phyloP scores from a whole-genome alignment of 2,329 filamentous ascomycete species.

The Metarhizium sp. region DNA sequence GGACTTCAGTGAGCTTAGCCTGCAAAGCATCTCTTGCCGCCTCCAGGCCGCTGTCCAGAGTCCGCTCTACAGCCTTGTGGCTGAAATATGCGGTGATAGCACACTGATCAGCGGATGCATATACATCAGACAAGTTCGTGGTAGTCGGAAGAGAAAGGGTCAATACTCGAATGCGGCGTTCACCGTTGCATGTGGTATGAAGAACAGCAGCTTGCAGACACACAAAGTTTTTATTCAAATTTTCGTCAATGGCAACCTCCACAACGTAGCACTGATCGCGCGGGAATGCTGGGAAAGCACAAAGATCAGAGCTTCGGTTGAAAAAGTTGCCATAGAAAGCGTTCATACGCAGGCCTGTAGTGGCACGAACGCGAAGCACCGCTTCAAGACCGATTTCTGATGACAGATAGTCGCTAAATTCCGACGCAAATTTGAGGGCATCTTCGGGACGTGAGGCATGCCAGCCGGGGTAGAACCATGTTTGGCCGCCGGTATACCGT shows the following conservation, averaged over 20 bases:
- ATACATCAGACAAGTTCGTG: conserved; percentile 79
- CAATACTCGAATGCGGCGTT: conserved; percentile 88
- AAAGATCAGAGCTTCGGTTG: conserved; percentile 94
- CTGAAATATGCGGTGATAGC: conserved; percentile 92
- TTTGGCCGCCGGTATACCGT: conserved; percentile 92
- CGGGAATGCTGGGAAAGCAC: conserved; percentile 95
- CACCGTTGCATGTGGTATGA: conserved; percentile 95
- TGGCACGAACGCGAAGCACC: conserved; percentile 88
- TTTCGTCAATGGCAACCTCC: conserved; percentile 96
- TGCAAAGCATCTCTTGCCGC: conserved; percentile 85
- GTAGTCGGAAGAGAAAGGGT: conserved; percentile 91
- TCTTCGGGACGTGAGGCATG: conserved; percentile 90
- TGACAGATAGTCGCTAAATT: conserved; percentile 95
- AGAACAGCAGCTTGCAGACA: conserved; percentile 92
- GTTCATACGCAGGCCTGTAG: conserved; percentile 89
- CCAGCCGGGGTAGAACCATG: conserved; percentile 98
- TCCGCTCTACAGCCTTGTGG: conserved; percentile 93
- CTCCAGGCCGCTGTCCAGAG: conserved; percentile 77
- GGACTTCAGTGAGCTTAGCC: conserved; percentile 81
- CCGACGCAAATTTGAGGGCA: conserved; percentile 93
- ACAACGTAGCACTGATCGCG: conserved; percentile 96
- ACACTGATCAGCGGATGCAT: conserved; percentile 88
- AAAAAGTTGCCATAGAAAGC: conserved; percentile 99
- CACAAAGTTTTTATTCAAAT: conserved; percentile 79
- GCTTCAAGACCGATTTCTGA: conserved; percentile 94